Evolutionary conservation across 768 basidiomycete species (phyloP).

Genomic region (Dioszegia aurantiaca): DNA sequence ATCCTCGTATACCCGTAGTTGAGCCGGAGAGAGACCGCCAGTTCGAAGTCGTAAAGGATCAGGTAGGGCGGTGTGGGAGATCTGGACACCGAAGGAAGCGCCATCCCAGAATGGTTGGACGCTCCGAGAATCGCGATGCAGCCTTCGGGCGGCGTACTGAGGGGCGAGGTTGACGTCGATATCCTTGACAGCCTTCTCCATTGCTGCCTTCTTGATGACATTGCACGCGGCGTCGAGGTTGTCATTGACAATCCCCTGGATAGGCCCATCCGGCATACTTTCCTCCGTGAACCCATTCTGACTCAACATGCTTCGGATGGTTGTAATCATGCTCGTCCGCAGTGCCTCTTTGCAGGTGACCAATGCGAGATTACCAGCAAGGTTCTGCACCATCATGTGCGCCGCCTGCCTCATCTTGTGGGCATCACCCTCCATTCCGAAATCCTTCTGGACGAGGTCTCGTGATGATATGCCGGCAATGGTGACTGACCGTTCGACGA

Average conservation of each 20-base stretch:
- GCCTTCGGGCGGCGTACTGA: conserved; percentile 77
- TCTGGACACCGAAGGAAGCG: conserved; percentile 58
- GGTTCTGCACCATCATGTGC: conserved; percentile 92
- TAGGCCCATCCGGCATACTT: conserved; percentile 75
- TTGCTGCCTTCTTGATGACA: conserved; percentile 94
- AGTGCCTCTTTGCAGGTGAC: conserved; percentile 98
- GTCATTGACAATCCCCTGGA: conserved; percentile 75
- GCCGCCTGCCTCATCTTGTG: conserved; percentile 85
- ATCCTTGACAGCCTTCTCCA: conserved; percentile 89
- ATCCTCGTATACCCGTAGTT: conserved; percentile 90
- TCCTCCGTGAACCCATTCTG: conserved; percentile 90
- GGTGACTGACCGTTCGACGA: conserved; percentile 95
- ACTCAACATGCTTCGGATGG: conserved; percentile 74
- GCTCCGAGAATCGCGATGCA: conserved; percentile 63
- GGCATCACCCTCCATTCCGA: conserved; percentile 86
- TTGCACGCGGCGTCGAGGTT: conserved; percentile 90
- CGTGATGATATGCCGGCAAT: conserved; percentile 97
- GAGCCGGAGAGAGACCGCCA: conserved; percentile 74
- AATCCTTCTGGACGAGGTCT: conserved; percentile 93
- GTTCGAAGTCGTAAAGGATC: conserved; percentile 83
- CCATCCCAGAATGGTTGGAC: conserved; percentile 85
- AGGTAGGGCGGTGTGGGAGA: conserved; percentile 76
- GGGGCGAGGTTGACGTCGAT: conserved; percentile 82
- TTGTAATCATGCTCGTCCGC: conserved; percentile 82
- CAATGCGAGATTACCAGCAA: conserved; percentile 90